These are phyloP conservation scores for Piper betle DNA, from an alignment of 164 flowering plant genomes.

Conservation along the genomic window DNA sequence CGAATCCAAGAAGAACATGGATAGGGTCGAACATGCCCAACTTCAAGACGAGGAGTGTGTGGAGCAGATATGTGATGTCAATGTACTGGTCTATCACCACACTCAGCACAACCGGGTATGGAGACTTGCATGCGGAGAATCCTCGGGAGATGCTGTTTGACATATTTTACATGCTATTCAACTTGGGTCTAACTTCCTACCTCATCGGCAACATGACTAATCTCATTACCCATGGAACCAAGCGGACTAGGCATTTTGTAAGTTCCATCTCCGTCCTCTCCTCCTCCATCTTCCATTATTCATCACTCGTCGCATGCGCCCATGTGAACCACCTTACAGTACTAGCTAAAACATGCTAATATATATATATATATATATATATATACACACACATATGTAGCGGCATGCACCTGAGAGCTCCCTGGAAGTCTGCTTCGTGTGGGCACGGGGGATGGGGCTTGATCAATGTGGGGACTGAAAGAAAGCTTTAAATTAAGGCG, in stretches of 20 bases:
- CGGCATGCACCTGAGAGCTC: too few relatives aligned
- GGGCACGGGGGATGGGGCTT: too few relatives aligned
- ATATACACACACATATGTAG: too few relatives aligned
- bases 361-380: too few relatives aligned
- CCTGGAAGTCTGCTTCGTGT: too few relatives aligned
- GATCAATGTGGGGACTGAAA: too few relatives aligned
- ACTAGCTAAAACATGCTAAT: too few relatives aligned
- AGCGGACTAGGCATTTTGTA: slow-evolving; percentile 90
- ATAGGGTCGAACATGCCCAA: slow-evolving; percentile 81
- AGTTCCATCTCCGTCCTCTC: slow-evolving; percentile 13
- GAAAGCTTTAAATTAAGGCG: too few relatives aligned
- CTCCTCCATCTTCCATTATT: not conserved
- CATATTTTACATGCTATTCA: slow-evolving; percentile 86
- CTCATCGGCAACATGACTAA: slow-evolving; percentile 66
- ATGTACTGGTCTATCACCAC: slow-evolving; percentile 97
- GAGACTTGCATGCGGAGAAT: slow-evolving; percentile 90
- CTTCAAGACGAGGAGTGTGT: slow-evolving; percentile 61
- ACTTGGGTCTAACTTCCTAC: slow-evolving; percentile 62
- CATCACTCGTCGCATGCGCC: too few relatives aligned
- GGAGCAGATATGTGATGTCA: slow-evolving; percentile 75
- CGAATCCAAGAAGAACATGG: slow-evolving; percentile 74
- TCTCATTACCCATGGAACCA: slow-evolving; percentile 89
- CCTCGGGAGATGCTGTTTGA: slow-evolving; percentile 85
- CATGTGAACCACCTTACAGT: too few relatives aligned
- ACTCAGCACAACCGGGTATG: slow-evolving; percentile 87